Percentiles rank a stretch among this genome's conserved stretches.
These are phyloP conservation scores for Clarkia xantiana DNA, from an alignment of 345 rosid genomes.

Conservation along the genomic window DNA sequence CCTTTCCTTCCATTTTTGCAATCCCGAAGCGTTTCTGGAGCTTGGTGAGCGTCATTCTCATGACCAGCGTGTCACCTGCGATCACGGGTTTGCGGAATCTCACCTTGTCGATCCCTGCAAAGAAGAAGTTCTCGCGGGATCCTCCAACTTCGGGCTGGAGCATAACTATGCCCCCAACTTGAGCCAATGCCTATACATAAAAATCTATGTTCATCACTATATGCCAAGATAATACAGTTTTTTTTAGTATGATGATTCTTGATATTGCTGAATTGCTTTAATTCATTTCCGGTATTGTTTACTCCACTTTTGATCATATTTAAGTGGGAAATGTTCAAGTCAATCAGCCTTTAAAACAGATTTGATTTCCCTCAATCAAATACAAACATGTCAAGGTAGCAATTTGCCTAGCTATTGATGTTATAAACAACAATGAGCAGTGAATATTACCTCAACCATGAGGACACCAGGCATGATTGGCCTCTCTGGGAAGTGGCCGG, in stretches of 20 bases:
- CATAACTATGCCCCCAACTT: constrained; percentile 88
- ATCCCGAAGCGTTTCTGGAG: constrained; percentile 81
- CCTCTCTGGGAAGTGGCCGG: constrained; percentile 97
- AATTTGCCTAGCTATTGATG: background rate
- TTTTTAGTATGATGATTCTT: background rate
- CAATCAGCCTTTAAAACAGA: background rate
- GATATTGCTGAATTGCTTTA: background rate
- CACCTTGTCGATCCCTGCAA: constrained; percentile 86
- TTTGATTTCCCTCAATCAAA: background rate
- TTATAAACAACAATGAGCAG: background rate
- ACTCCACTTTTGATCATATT: background rate
- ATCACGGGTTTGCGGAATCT: constrained; percentile 93
- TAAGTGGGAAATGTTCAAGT: background rate
- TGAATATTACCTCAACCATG: constrained; percentile 74
- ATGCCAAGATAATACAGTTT: too few relatives aligned
- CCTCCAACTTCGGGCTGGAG: constrained; percentile 88
- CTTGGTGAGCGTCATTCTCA: constrained; percentile 88
- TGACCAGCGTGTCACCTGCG: constrained; percentile 91
- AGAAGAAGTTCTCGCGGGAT: constrained; percentile 65
- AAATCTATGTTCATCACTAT: constrained; percentile 5
- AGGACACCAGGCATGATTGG: constrained; percentile 99
- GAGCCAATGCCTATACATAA: constrained; percentile 78
- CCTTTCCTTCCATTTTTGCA: constrained; percentile 97
- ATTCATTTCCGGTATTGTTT: background rate
- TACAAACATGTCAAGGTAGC: background rate